A percentile compares a stretch with the other conserved stretches of the same genome.
phyloP scores from a whole-genome alignment of 805 yeast species.

The Hanseniaspora osmophila region DNA sequence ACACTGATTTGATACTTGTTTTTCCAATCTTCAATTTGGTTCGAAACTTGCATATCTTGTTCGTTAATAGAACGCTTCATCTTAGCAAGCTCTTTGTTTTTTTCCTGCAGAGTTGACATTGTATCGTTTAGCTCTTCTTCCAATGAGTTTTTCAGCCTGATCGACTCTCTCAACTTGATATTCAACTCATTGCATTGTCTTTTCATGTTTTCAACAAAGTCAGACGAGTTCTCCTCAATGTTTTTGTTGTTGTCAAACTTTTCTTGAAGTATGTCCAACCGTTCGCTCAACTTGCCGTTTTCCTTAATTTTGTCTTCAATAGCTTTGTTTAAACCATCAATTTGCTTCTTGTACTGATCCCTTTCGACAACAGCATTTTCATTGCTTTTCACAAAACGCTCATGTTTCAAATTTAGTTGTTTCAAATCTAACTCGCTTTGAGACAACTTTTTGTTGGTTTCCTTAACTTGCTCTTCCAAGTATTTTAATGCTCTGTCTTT shows the following conservation, averaged over 20 bases:
- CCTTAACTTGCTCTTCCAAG: slow-evolving; percentile 29
- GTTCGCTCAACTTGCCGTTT: slow-evolving; percentile 29
- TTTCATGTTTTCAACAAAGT: slow-evolving; percentile 35
- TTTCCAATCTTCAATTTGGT: slow-evolving; percentile 38
- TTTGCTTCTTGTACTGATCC: slow-evolving; percentile 22
- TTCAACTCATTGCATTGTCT: slow-evolving; percentile 61
- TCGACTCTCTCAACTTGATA: slow-evolving; percentile 54
- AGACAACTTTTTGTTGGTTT: slow-evolving; percentile 18
- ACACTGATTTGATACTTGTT: slow-evolving; percentile 33
- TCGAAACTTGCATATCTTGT: slow-evolving; percentile 44
- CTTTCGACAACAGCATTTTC: slow-evolving; percentile 22
- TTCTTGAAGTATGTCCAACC: slow-evolving; percentile 25
- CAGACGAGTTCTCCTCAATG: slow-evolving; percentile 25
- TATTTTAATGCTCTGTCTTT: slow-evolving; percentile 27
- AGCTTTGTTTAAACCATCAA: slow-evolving; percentile 25
- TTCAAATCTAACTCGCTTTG: slow-evolving; percentile 18
- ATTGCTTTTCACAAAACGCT: slow-evolving; percentile 12
- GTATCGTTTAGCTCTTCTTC: slow-evolving; percentile 77
- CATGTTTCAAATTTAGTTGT: slow-evolving; percentile 19
- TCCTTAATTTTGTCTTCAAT: slow-evolving; percentile 26
- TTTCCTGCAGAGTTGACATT: slow-evolving; percentile 58
- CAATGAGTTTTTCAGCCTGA: slow-evolving; percentile 43
- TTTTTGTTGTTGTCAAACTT: slow-evolving; percentile 26
- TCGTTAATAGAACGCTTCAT: slow-evolving; percentile 58
- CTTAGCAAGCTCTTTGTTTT: slow-evolving; percentile 63